Evolutionary conservation across 2,329 filamentous ascomycete species (phyloP), one percentile per base, ranked within the genome.

Genomic region (Shiraia bambusicola): DNA sequence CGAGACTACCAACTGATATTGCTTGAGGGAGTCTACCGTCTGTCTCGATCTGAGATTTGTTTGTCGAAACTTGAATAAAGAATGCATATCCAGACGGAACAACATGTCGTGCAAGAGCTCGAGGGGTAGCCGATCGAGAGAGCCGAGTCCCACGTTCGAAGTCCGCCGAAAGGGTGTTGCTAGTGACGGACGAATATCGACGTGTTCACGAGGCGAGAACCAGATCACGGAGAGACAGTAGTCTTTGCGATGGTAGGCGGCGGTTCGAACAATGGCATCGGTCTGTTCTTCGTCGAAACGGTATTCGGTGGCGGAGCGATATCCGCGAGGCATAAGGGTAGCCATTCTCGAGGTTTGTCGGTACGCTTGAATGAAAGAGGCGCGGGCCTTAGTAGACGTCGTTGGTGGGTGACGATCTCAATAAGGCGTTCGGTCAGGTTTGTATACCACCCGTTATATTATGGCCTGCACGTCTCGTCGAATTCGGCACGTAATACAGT

Each of bases 1-100:
- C 12, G 39, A 41, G 12, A 37, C 36, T 6, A 58, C 47, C 6
- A 45, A 32, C 8, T 40, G 50, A 43, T 67, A 69, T 40, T 65
- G 31, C 12, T 34, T 33, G 11, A 65, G 37, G 36, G 41, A 50
- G 38, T 57, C 45, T n/a, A 65, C 49, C 4, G 16, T 31, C 10
- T 57, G 36, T 44, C 59, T 59, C 11, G 45, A 49, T 34, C 44
- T 28, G 27, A 53, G 24, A 49, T 49, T 66, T 2, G 47, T 42
- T 43, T 69, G 64, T 29, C 66, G 55, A 13, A 71, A 52, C 0
- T 42, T 46, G 36, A 69, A 65, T 13, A 70, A 5, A 16, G 63
- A 63, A n/a, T 42, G 13, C 16, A 70, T 59, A 33, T 70, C 67
- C 7, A 66, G 38, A 31, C 37, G 45, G 14, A 61, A 36, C 9